Conservation (phyloP, 192 early-diverging fungal genomes). For the Backusella liffmaniae region DNA sequence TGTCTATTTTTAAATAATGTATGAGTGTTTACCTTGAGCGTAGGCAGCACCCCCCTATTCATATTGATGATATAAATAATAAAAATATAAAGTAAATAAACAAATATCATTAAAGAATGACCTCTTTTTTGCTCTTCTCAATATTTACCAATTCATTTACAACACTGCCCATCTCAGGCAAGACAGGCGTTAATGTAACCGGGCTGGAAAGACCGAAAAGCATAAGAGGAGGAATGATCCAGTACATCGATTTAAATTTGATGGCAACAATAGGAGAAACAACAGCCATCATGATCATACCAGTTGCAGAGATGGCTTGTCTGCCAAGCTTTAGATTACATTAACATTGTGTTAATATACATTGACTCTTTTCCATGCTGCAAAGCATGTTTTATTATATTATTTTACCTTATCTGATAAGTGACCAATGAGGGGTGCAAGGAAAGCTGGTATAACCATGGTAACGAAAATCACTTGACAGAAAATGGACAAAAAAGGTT, state of each 20-base stretch:
- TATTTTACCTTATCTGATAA: conserved; percentile 38
- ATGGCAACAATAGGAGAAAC: conserved; percentile 43
- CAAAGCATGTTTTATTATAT: neutral
- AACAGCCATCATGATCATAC: conserved; percentile 49
- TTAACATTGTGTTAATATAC: neutral
- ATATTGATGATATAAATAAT: neutral
- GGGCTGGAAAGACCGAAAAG: conserved; percentile 55
- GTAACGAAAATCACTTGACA: conserved; percentile 58
- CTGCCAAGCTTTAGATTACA: conserved; percentile 36
- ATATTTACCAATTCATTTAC: conserved; percentile 62
- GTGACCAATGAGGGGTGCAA: conserved; percentile 59
- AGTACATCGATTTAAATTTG: conserved; percentile 29
- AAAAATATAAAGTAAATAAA: neutral
- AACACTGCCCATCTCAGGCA: conserved; percentile 68
- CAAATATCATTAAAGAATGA: neutral
- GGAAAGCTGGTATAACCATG: conserved; percentile 66
- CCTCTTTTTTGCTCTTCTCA: neutral
- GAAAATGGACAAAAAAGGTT: conserved; percentile 9
- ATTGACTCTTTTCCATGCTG: neutral
- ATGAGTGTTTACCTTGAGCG: conserved; percentile 27
- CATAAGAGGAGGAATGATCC: conserved; percentile 45
- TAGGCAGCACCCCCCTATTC: conserved; percentile 34
- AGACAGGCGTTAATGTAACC: conserved; percentile 57
- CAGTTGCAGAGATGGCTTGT: conserved; percentile 41
- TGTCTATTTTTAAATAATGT: neutral